Percentiles rank a stretch among this genome's conserved stretches.
These are phyloP conservation scores for Echria macrotheca DNA, from an alignment of 495 filamentous ascomycete species.

Conservation along the genomic window DNA sequence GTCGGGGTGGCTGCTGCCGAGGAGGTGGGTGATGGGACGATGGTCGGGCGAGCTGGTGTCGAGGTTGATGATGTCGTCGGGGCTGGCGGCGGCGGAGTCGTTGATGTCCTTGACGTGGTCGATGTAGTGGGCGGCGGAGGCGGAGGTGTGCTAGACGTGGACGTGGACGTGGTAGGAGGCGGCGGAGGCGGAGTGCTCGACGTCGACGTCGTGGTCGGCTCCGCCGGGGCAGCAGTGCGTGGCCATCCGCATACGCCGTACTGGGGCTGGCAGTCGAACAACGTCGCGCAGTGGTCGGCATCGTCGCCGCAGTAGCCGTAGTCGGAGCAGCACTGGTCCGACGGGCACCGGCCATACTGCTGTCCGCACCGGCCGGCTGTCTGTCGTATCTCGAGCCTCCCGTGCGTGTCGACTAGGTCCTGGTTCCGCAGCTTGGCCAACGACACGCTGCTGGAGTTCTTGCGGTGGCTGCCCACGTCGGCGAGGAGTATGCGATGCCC, in stretches of 20 bases:
- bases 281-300: constrained; percentile 42
- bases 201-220: constrained; percentile 11
- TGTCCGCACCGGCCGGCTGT: constrained; percentile 17
- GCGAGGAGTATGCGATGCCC: neutral
- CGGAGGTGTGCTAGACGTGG: constrained; percentile 13
- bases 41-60: constrained; percentile 1
- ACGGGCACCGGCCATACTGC: constrained; percentile 18
- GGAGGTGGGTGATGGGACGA: neutral
- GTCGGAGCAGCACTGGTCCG: constrained; percentile 35
- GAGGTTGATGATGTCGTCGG: constrained; percentile 10
- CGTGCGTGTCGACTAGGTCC: neutral
- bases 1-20: constrained; percentile 1
- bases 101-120: constrained; percentile 3
- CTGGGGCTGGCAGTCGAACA: constrained; percentile 43
- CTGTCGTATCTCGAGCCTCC: constrained; percentile 19
- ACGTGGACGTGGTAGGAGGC: constrained; percentile 9
- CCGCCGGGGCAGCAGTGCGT: constrained; percentile 7
- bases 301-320: constrained; percentile 48
- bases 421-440: neutral
- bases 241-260: constrained; percentile 38
- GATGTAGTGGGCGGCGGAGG: constrained; percentile 11
- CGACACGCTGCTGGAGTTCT: neutral
- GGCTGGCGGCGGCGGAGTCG: neutral
- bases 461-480: constrained; percentile 1
- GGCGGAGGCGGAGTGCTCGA: constrained; percentile 10